Evolutionary conservation across 208 protist genomes (phyloP).

Genomic region (Acanthamoeba rhysodes): DNA sequence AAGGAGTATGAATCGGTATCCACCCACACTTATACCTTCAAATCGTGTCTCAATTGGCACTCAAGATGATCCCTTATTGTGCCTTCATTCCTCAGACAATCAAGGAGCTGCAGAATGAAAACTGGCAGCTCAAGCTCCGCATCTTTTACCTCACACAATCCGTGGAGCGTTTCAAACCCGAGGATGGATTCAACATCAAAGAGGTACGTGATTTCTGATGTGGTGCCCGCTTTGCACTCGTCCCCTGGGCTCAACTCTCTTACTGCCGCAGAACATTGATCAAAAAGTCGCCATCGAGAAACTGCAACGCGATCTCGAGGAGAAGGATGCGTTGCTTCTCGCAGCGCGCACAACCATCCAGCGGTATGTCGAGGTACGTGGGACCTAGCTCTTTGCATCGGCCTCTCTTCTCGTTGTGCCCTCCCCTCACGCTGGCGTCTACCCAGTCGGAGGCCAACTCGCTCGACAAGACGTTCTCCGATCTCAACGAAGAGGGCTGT

Average conservation of each 20-base stretch:
- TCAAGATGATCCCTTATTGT: not conserved
- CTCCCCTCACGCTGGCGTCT: not conserved
- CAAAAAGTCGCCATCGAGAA: slow-evolving; percentile 49
- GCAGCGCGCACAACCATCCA: slow-evolving; percentile 41
- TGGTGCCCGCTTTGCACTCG: not conserved
- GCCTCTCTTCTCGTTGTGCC: not conserved
- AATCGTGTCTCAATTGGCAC: not conserved
- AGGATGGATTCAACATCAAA: slow-evolving; percentile 37
- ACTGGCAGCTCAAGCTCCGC: slow-evolving; percentile 47
- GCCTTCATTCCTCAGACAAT: not conserved
- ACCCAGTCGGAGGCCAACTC: not conserved
- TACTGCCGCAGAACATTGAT: not conserved
- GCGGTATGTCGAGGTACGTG: slow-evolving; percentile 8
- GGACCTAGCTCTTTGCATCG: not conserved
- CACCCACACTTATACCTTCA: not conserved
- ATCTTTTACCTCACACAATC: slow-evolving; percentile 66
- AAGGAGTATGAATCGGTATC: slow-evolving; percentile 58
- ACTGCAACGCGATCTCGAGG: slow-evolving; percentile 22
- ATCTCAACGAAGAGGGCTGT: not conserved
- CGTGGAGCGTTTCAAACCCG: slow-evolving; percentile 59
- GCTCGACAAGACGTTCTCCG: slow-evolving; percentile 30
- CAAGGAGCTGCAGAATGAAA: slow-evolving; percentile 51
- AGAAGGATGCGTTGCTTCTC: slow-evolving; percentile 3
- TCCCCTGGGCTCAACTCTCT: not conserved
- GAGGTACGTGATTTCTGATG: not conserved